Conservation (phyloP, 768 basidiomycete species). For the Arthromyces matolae region DNA sequence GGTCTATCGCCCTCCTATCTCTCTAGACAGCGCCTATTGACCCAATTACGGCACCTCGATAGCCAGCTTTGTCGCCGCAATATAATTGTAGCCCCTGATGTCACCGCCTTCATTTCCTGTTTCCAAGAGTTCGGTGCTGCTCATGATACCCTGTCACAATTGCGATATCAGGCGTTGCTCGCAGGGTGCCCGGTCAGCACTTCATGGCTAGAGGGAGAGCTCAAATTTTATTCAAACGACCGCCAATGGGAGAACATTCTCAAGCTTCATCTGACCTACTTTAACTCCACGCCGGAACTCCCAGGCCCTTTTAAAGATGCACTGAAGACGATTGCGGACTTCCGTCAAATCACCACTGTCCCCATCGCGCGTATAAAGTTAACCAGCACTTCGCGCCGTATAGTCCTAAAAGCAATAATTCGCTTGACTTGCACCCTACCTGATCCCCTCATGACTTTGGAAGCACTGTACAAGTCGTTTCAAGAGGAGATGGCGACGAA, state of each 20-base stretch:
- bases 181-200: background rate
- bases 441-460: slow-evolving; percentile 5
- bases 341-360: background rate
- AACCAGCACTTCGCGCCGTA: slow-evolving; percentile 7
- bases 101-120: slow-evolving; percentile 6
- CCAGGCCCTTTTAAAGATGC: slow-evolving; percentile 5
- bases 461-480: slow-evolving; percentile 11
- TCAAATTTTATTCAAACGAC: slow-evolving; percentile 3
- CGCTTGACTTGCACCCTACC: slow-evolving; percentile 9
- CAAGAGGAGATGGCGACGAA: background rate
- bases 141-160: background rate
- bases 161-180: slow-evolving; percentile 9
- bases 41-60: slow-evolving; percentile 7
- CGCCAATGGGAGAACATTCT: slow-evolving; percentile 10
- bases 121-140: slow-evolving; percentile 6
- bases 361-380: background rate
- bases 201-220: slow-evolving; percentile 12
- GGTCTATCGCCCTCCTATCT: no score
- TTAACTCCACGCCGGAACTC: background rate
- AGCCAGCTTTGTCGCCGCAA: background rate
- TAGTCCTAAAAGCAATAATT: slow-evolving; percentile 14
- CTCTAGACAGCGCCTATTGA: slow-evolving; percentile 4
- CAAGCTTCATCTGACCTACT: slow-evolving; percentile 6
- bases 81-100: background rate
- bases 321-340: background rate